These are phyloP conservation scores for Ceratocystis papillata DNA, from an alignment of 2,329 filamentous ascomycete genomes.

Conservation along the genomic window DNA sequence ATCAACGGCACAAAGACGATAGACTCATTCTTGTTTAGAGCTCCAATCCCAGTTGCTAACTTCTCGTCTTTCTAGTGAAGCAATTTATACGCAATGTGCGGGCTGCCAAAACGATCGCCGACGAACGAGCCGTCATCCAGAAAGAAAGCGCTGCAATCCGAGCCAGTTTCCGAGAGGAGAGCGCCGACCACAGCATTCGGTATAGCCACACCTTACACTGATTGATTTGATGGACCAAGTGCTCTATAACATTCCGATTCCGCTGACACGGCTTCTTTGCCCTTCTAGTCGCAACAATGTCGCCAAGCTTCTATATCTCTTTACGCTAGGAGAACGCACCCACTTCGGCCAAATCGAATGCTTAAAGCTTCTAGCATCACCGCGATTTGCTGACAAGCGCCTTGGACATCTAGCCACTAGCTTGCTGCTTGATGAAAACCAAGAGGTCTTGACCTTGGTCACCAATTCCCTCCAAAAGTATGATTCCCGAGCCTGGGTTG, in stretches of 20 bases:
- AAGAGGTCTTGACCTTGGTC: conserved; percentile 91
- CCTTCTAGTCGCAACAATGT: conserved; percentile 83
- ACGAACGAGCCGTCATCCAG: conserved; percentile 95
- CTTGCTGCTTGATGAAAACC: conserved; percentile 91
- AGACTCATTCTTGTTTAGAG: background rate
- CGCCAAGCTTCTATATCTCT: conserved; percentile 93
- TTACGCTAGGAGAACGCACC: conserved; percentile 91
- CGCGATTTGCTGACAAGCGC: conserved; percentile 94
- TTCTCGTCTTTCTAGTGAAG: conserved; percentile 56
- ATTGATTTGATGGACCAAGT: background rate
- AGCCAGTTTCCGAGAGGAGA: conserved; percentile 95
- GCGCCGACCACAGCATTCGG: conserved; percentile 81
- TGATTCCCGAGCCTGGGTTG: conserved; percentile 25
- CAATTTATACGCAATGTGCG: conserved; percentile 99
- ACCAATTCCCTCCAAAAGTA: conserved; percentile 98
- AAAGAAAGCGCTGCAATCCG: conserved; percentile 97
- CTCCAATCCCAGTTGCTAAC: background rate
- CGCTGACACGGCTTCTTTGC: conserved; percentile 17
- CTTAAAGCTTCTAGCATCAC: conserved; percentile 89
- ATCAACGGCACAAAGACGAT: conserved; percentile 4
- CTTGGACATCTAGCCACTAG: conserved; percentile 93
- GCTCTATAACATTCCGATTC: background rate
- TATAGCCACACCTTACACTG: conserved; percentile 33
- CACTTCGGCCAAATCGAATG: conserved; percentile 99
- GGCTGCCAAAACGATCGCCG: conserved; percentile 95